These are phyloP conservation scores for Dalechampia spathulata DNA, from an alignment of 441 rosid species.

Conservation along the genomic window DNA sequence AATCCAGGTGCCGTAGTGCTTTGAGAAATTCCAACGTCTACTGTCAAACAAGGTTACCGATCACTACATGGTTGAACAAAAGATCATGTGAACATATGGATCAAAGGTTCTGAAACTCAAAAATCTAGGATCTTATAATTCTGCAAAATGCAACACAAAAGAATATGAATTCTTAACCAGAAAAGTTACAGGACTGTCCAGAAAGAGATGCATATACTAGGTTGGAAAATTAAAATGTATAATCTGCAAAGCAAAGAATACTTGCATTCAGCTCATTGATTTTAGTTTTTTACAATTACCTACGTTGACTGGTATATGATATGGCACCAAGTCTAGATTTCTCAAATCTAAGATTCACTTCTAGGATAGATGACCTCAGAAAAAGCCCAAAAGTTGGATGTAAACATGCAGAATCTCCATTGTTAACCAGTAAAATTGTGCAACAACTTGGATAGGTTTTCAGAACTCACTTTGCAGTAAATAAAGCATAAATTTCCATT, in stretches of 20 bases:
- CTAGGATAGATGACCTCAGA: too few species aligned
- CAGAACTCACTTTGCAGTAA: too few species aligned
- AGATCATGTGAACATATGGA: background rate
- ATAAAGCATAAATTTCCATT: too few species aligned
- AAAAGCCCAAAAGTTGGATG: too few species aligned
- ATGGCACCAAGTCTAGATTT: background rate
- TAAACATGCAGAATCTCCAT: too few species aligned
- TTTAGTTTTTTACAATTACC: background rate
- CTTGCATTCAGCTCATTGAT: background rate
- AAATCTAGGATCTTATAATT: too few species aligned
- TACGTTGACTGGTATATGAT: background rate
- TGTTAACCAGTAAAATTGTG: too few species aligned
- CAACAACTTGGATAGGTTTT: too few species aligned
- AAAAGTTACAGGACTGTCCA: too few species aligned
- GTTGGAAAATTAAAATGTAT: background rate
- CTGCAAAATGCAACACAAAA: background rate
- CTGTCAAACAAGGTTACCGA: slow-evolving; percentile 13
- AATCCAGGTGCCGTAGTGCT: slow-evolving; percentile 33
- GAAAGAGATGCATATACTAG: background rate
- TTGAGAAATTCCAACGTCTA: slow-evolving; percentile 34
- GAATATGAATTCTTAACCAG: background rate
- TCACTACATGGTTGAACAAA: background rate
- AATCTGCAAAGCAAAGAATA: background rate
- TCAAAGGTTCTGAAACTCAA: too few species aligned
- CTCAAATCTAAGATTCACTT: too few species aligned